Evolutionary conservation across 2,329 filamentous ascomycete species (phyloP), one percentile per base, ranked within the genome.

Genomic region (Xylariales sp.): DNA sequence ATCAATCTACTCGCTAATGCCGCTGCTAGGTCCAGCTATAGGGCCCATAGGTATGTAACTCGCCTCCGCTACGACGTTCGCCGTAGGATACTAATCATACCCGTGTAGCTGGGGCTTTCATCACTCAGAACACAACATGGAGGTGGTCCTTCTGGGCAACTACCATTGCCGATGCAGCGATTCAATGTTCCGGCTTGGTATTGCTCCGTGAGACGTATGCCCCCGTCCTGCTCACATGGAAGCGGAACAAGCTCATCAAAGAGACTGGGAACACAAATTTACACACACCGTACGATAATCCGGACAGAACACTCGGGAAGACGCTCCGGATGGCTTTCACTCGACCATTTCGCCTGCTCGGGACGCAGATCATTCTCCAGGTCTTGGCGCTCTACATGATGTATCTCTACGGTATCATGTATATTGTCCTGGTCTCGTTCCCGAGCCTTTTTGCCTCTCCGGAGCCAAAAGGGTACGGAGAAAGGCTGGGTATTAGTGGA

Each of bases 61-160:
- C 10, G 10, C 31, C 11, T 2, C 18, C 7, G 8, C 25, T 8
- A 8, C 3, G 11, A 32, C 11, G 9, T n/a, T 4, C 24, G 8
- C 15, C 9, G 11, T 7, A 4, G 11, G 4, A n/a, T 31, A 14
- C 21, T 4, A 28, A 35, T 16, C 12, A 14, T n/a, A 8, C 10
- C 29, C 21, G 12, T 16, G 14, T 20, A 46, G 76, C 74, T 1
- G 82, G 82, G 14, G 81, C 78, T 0, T 85, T 81, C 58, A 80
- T 86, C 33, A 69, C 79, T 1, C 62, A 84, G 51, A 68, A 74
- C 55, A 78, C 74, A 6, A 79, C 73, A 1, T 88, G 85, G 85
- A 73, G 83, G 28, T 88, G 84, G 84, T 76, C 79, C 6, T 88
- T 88, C 63, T 86, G 76, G 62, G 69, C 78, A 0, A 84, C 80